phyloP scores from a whole-genome alignment of 2,329 filamentous ascomycete genomes.

The Talaromyces sp. region DNA sequence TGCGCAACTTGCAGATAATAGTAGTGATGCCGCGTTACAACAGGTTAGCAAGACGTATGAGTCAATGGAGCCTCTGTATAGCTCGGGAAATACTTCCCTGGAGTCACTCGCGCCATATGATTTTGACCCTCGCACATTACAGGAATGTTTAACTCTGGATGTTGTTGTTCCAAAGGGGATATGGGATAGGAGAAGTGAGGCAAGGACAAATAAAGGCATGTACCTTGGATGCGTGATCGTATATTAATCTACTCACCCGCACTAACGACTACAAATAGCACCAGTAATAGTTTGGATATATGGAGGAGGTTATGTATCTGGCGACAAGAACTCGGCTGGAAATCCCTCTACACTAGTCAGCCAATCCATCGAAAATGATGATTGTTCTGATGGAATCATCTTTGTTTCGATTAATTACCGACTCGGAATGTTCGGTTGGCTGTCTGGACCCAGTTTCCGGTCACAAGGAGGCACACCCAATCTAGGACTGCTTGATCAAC shows the following conservation, averaged over 20 bases:
- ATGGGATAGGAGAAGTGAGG: background rate
- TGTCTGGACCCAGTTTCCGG: background rate
- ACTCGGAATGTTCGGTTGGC: background rate
- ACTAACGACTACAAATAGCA: background rate
- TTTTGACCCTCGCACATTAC: background rate
- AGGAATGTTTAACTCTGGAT: constrained; percentile 6
- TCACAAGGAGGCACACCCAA: constrained; percentile 38
- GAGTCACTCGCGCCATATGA: background rate
- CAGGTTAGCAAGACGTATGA: background rate
- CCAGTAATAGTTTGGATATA: background rate
- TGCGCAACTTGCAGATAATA: background rate
- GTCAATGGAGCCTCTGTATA: background rate
- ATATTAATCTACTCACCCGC: background rate
- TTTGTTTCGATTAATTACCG: background rate
- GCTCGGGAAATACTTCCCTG: background rate
- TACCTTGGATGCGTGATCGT: background rate
- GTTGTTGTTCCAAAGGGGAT: background rate
- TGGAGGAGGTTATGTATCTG: background rate
- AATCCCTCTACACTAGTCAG: background rate
- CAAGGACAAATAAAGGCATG: background rate
- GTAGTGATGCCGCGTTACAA: background rate
- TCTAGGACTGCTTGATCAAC: constrained; percentile 52
- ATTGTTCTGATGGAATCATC: background rate
- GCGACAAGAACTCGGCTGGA: background rate
- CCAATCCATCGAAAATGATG: background rate